Conservation (phyloP, 495 filamentous ascomycete genomes). For the Penicillium malachiteum region DNA sequence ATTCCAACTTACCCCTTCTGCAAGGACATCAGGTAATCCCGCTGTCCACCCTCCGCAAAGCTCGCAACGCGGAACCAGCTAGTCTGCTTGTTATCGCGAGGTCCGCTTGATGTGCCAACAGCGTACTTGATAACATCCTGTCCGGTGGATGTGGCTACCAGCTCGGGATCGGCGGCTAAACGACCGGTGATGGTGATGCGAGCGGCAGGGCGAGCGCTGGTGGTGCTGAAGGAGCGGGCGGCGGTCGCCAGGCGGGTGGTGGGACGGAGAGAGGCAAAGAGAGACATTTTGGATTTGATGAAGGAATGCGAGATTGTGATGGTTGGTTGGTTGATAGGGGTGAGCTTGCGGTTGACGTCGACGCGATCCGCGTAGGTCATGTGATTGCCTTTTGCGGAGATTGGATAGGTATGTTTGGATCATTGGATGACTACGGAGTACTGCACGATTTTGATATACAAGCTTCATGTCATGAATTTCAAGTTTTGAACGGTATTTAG, state of each 20-base stretch:
- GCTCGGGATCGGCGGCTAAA: constrained; percentile 68
- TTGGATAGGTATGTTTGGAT: not conserved
- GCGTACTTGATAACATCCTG: constrained; percentile 66
- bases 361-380: constrained; percentile 3
- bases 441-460: not conserved
- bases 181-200: constrained; percentile 74
- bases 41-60: constrained; percentile 60
- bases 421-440: not conserved
- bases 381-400: not conserved
- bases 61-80: constrained; percentile 74
- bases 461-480: too few relatives aligned
- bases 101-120: constrained; percentile 59
- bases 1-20: constrained; percentile 71
- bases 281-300: constrained; percentile 41
- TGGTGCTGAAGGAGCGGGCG: constrained; percentile 59
- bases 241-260: constrained; percentile 36
- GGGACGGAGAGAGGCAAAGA: constrained; percentile 46
- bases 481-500: too few relatives aligned
- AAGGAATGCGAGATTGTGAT: not conserved
- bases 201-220: constrained; percentile 45
- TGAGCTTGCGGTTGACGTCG: not conserved
- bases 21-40: constrained; percentile 63
- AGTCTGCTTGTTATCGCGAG: constrained; percentile 60
- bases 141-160: constrained; percentile 62
- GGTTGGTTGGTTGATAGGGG: not conserved